Conservation (phyloP, 1,139 yeast species). For the Yamadazyma triangularis region DNA sequence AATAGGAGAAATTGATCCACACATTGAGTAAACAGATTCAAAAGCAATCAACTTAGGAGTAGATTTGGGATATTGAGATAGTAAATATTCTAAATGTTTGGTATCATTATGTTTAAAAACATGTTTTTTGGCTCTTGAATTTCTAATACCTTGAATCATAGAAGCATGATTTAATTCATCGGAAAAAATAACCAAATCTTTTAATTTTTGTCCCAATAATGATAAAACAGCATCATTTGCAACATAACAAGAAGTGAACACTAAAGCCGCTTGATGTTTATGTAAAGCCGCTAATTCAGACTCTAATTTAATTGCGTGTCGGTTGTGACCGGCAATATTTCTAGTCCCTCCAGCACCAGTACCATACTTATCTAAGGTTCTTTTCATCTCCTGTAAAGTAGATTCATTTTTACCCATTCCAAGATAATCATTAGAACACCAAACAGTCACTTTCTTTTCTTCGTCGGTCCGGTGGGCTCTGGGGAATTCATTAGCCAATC, state of each 20-base stretch:
- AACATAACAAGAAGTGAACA: slow-evolving; percentile 91
- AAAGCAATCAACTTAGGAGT: slow-evolving; percentile 94
- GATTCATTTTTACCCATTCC: slow-evolving; percentile 85
- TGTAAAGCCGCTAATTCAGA: slow-evolving; percentile 85
- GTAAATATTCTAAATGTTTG: slow-evolving; percentile 70
- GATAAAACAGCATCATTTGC: slow-evolving; percentile 97
- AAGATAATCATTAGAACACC: slow-evolving; percentile 97
- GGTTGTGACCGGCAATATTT: slow-evolving; percentile 96
- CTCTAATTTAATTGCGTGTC: slow-evolving; percentile 82
- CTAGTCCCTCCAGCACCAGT: slow-evolving; percentile 99
- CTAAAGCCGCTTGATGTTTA: slow-evolving; percentile 92
- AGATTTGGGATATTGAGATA: slow-evolving; percentile 74
- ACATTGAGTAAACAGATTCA: slow-evolving; percentile 97
- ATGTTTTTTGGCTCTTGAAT: slow-evolving; percentile 87
- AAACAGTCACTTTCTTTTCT: slow-evolving; percentile 85
- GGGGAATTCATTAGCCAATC: slow-evolving; percentile 92
- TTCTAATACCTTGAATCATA: slow-evolving; percentile 93
- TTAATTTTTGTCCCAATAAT: slow-evolving; percentile 83
- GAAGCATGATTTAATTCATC: slow-evolving; percentile 96
- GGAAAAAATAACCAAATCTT: slow-evolving; percentile 85
- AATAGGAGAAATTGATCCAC: slow-evolving; percentile 95
- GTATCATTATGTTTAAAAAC: slow-evolving; percentile 90
- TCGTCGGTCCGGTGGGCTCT: slow-evolving; percentile 77
- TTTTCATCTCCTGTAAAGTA: slow-evolving; percentile 73
- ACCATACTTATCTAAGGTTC: slow-evolving; percentile 83